Percentiles rank a stretch among this genome's conserved stretches.
Conservation (phyloP, 2,329 filamentous ascomycete genomes). For the Fusarium equiseti region DNA sequence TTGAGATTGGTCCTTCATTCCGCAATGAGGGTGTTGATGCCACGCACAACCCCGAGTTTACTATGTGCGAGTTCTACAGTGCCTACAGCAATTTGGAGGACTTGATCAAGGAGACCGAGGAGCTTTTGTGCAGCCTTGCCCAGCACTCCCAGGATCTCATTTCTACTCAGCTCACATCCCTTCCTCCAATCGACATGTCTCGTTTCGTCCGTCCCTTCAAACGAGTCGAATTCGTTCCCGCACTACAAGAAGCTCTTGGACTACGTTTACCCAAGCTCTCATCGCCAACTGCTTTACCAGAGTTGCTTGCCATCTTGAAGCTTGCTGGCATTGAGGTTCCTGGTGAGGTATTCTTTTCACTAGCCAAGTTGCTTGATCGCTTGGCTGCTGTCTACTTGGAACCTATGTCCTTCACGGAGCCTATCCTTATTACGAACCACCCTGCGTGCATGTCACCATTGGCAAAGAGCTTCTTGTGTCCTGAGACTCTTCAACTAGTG, state of each 20-base stretch:
- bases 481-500: constrained; percentile 75
- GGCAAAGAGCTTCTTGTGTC: constrained; percentile 85
- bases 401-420: constrained; percentile 72
- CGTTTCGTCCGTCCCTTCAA: constrained; percentile 69
- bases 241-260: constrained; percentile 76
- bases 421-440: constrained; percentile 90
- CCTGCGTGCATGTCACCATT: constrained; percentile 92
- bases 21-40: constrained; percentile 92
- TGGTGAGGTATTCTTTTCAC: constrained; percentile 69
- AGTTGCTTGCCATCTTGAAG: constrained; percentile 65
- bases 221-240: constrained; percentile 84
- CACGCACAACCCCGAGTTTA: constrained; percentile 97
- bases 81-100: constrained; percentile 82
- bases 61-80: constrained; percentile 96
- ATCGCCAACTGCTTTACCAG: constrained; percentile 65
- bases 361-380: constrained; percentile 81
- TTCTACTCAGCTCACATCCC: constrained; percentile 58
- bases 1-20: constrained; percentile 93
- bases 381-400: constrained; percentile 84
- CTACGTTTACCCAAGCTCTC: constrained; percentile 74
- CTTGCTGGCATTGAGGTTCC: constrained; percentile 75
- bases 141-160: constrained; percentile 62
- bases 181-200: constrained; percentile 62
- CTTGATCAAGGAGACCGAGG: constrained; percentile 81
- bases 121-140: constrained; percentile 72